These are phyloP conservation scores for Eucalyptus regnans DNA, from an alignment of 345 rosid species.

Conservation along the genomic window DNA sequence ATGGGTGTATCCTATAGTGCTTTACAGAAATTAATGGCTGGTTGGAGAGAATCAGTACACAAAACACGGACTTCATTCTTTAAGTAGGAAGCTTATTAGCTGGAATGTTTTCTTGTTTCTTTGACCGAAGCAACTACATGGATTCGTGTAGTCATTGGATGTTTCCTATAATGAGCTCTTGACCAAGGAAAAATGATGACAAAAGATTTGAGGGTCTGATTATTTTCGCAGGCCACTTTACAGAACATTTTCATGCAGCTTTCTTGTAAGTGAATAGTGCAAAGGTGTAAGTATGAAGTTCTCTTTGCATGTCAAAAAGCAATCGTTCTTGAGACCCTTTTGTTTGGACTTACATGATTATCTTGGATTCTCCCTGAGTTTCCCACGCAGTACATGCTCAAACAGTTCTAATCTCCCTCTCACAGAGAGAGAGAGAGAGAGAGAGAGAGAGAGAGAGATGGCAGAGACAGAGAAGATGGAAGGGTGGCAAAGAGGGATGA, in stretches of 20 bases:
- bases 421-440: not conserved
- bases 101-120: not conserved
- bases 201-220: not conserved
- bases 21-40: not conserved
- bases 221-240: not conserved
- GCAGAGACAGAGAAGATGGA: not conserved
- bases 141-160: not conserved
- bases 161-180: not conserved
- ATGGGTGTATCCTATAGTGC: not conserved
- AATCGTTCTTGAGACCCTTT: constrained; percentile 5
- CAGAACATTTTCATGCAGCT: not conserved
- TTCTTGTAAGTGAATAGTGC: not conserved
- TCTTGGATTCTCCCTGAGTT: not conserved
- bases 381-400: not conserved
- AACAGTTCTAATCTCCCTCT: not conserved
- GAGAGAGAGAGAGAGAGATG: not conserved
- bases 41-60: not conserved
- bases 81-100: not conserved
- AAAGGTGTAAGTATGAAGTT: not conserved
- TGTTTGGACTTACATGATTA: constrained; percentile 15
- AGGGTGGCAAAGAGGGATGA: not conserved
- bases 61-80: not conserved
- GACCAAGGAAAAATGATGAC: not conserved
- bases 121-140: not conserved
- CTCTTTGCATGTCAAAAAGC: constrained; percentile 2